phyloP scores from a whole-genome alignment of 139 green algal species.

The Micractinium sp. region DNA sequence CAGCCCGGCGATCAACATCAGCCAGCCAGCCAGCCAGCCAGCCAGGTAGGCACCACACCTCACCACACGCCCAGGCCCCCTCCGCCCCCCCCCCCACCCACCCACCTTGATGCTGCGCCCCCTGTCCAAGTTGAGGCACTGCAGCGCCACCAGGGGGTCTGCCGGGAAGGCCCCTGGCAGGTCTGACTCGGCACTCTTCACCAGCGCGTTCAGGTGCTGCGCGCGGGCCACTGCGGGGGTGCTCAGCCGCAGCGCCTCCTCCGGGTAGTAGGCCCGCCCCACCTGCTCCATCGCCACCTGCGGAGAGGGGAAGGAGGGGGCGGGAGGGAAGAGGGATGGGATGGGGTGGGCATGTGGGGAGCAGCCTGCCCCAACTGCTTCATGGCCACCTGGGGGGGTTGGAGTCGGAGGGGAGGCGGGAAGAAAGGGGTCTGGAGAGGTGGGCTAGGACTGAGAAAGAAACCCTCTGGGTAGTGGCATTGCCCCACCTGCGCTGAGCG shows the following conservation, averaged over 20 bases:
- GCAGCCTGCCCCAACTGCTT: no score
- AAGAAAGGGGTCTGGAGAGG: no score
- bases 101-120: not conserved
- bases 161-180: not conserved
- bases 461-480: no score
- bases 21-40: not conserved
- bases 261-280: not conserved
- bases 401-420: no score
- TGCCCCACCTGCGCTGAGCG: not conserved
- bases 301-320: not conserved
- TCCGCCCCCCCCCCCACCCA: not conserved
- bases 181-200: not conserved
- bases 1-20: not conserved
- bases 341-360: no score
- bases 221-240: not conserved
- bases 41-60: not conserved
- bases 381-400: no score
- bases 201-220: not conserved
- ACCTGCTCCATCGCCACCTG: constrained; percentile 20
- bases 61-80: not conserved
- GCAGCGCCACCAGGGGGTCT: constrained; percentile 11
- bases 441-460: no score
- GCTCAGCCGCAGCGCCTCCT: not conserved
- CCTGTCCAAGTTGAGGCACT: constrained; percentile 11
- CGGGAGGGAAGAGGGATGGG: not conserved